These are phyloP conservation scores for Psilocybe cubensis DNA, from an alignment of 768 basidiomycete species.

Conservation along the genomic window DNA sequence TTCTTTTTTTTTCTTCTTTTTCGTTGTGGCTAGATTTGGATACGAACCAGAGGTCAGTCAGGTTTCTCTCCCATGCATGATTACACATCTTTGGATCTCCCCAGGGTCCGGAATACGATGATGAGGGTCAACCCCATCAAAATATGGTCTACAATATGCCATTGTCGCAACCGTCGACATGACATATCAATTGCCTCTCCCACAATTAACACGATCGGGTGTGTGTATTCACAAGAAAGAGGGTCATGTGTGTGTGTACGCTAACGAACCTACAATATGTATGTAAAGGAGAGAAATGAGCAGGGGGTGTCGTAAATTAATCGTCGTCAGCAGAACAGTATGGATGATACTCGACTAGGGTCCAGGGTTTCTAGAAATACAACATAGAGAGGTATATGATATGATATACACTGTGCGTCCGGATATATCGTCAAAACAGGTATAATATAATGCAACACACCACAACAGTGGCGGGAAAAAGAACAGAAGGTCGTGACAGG, in stretches of 20 bases:
- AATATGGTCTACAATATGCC: slow-evolving; percentile 71
- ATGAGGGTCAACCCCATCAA: slow-evolving; percentile 86
- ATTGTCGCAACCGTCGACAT: slow-evolving; percentile 18
- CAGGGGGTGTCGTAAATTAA: slow-evolving; percentile 20
- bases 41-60: slow-evolving; percentile 65
- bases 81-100: slow-evolving; percentile 27
- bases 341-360: slow-evolving; percentile 13
- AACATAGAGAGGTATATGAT: slow-evolving; percentile 32
- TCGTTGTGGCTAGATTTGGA: slow-evolving; percentile 55
- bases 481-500: slow-evolving; percentile 30
- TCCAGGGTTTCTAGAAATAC: slow-evolving; percentile 37
- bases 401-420: slow-evolving; percentile 23
- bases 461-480: background rate
- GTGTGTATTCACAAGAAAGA: slow-evolving; percentile 14
- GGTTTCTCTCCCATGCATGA: slow-evolving; percentile 18
- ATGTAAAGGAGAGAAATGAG: slow-evolving; percentile 7
- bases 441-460: slow-evolving; percentile 30
- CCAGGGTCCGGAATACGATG: slow-evolving; percentile 77
- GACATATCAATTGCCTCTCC: slow-evolving; percentile 9
- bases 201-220: slow-evolving; percentile 1
- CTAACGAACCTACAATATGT: slow-evolving; percentile 8
- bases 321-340: slow-evolving; percentile 20
- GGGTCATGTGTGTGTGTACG: slow-evolving; percentile 9
- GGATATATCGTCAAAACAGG: slow-evolving; percentile 24
- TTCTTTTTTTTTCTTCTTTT: slow-evolving; percentile 14